phyloP scores from a whole-genome alignment of 768 basidiomycete species.

The Auricularia auricula-judae region DNA sequence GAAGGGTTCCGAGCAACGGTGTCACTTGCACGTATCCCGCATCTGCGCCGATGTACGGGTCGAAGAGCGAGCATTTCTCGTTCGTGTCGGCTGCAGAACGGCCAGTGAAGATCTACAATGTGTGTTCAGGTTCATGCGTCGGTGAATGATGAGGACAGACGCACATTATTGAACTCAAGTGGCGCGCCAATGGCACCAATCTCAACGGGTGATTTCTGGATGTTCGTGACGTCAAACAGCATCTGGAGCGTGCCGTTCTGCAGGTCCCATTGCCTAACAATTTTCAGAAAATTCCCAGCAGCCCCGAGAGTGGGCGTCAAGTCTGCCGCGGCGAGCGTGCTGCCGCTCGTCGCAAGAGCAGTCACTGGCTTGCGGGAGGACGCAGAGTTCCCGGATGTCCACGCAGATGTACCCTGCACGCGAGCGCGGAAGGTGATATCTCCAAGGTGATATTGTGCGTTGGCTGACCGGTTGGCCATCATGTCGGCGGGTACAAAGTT shows the following conservation, averaged over 20 bases:
- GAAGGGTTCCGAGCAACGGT: constrained; percentile 37
- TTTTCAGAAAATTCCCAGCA: constrained; percentile 29
- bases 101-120: constrained; percentile 39
- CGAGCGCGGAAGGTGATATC: constrained; percentile 45
- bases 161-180: constrained; percentile 45
- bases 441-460: constrained; percentile 44
- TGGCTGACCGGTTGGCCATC: constrained; percentile 35
- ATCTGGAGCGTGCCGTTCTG: constrained; percentile 30
- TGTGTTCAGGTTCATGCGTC: too few relatives aligned
- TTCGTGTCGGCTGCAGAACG: constrained; percentile 43
- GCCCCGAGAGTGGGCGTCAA: constrained; percentile 38
- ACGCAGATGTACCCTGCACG: constrained; percentile 31
- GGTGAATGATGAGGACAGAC: constrained; percentile 5
- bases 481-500: constrained; percentile 42
- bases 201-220: constrained; percentile 35
- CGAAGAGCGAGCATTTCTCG: constrained; percentile 40
- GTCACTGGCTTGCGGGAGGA: constrained; percentile 29
- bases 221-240: constrained; percentile 40
- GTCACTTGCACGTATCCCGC: constrained; percentile 44
- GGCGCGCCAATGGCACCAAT: constrained; percentile 44
- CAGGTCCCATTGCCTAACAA: constrained; percentile 42
- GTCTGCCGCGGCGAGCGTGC: constrained; percentile 37
- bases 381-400: constrained; percentile 37
- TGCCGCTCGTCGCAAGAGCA: constrained; percentile 27
- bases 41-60: constrained; percentile 48